These are phyloP conservation scores for Syzygium syzygioides DNA, from an alignment of 441 rosid species.

Conservation along the genomic window DNA sequence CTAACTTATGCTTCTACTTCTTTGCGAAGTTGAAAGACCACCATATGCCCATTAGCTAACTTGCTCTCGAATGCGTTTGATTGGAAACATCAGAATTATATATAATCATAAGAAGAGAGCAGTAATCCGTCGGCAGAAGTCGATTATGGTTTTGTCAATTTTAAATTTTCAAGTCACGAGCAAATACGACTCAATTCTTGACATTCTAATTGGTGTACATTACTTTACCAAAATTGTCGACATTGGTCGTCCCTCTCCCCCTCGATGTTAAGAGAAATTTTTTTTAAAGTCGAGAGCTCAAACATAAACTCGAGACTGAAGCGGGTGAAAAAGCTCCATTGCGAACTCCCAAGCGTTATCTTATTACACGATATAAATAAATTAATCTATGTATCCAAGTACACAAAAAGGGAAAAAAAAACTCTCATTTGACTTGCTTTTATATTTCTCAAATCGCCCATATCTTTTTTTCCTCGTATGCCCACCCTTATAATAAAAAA, in stretches of 20 bases:
- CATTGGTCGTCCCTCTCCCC: background rate
- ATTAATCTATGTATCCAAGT: background rate
- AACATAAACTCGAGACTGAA: background rate
- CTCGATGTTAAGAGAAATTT: background rate
- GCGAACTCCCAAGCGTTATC: background rate
- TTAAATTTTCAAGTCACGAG: background rate
- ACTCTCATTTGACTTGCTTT: background rate
- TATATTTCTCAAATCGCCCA: background rate
- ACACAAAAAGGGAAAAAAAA: too few relatives aligned
- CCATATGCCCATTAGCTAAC: background rate
- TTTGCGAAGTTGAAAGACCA: background rate
- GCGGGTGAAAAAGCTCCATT: background rate
- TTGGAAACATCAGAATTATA: background rate
- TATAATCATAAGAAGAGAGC: background rate
- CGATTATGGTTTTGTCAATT: background rate
- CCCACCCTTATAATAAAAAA: background rate
- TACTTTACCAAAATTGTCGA: background rate
- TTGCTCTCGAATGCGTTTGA: background rate
- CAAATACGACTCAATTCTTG: fast-evolving
- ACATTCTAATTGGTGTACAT: fast-evolving
- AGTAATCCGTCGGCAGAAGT: background rate
- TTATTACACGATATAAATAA: background rate
- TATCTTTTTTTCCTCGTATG: background rate
- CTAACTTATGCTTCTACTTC: background rate
- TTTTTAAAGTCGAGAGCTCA: background rate